These are phyloP conservation scores for Zizania palustris DNA, from an alignment of 202 grass and related monocot genomes.

Conservation along the genomic window DNA sequence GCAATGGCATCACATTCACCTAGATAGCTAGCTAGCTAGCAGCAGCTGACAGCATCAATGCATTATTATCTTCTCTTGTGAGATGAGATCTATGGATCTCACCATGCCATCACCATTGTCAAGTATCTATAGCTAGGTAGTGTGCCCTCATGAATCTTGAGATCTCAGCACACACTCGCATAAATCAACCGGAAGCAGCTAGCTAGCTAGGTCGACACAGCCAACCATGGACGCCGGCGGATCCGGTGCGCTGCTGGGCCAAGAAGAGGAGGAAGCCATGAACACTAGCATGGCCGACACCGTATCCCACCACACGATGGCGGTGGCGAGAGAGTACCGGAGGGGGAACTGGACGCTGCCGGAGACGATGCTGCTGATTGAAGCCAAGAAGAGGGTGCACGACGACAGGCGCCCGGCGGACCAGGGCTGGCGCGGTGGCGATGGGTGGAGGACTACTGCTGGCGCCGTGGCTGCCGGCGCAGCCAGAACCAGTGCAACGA, in stretches of 20 bases:
- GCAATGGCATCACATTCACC: constrained; percentile 26
- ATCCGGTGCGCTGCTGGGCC: constrained; percentile 13
- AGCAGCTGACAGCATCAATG: not conserved
- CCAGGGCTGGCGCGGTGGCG: constrained; percentile 71
- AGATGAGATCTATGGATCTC: not conserved
- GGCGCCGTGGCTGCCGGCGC: constrained; percentile 75
- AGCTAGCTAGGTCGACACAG: not conserved
- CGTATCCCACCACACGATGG: constrained; percentile 23
- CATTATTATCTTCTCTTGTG: not conserved
- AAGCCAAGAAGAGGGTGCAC: constrained; percentile 83
- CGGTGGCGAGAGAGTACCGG: constrained; percentile 61
- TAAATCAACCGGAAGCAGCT: not conserved
- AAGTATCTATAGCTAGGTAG: constrained; percentile 1
- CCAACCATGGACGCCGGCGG: constrained; percentile 35
- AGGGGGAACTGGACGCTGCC: constrained; percentile 93
- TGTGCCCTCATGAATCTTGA: constrained; percentile 14
- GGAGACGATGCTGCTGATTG: constrained; percentile 86
- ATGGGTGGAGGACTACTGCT: constrained; percentile 99
- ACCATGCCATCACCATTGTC: constrained; percentile 28
- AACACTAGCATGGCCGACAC: constrained; percentile 22
- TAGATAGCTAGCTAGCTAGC: constrained; percentile 9
- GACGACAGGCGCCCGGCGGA: constrained; percentile 68
- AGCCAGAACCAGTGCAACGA: constrained; percentile 99
- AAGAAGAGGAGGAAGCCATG: constrained; percentile 31
- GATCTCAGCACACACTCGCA: not conserved